Evolutionary conservation across 192 early-diverging fungal species (phyloP), one percentile per base, ranked within the genome.

Genomic region (Entrophospora sp.): DNA sequence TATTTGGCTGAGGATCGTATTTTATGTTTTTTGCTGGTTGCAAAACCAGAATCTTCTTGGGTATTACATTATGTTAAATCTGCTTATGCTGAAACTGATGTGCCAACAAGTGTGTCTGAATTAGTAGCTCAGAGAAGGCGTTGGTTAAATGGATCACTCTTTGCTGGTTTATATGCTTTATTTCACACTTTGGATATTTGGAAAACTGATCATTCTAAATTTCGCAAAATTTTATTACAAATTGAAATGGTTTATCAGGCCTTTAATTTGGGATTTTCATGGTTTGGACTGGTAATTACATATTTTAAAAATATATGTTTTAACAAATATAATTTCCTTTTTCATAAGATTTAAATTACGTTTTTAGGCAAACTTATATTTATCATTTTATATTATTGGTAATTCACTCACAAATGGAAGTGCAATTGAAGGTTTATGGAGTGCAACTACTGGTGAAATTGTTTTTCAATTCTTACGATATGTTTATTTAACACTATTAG

Each of bases 121-220:
- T 87, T 97, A 48, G 93, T 98, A 52, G 92, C 91, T 28, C 95
- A 98, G 79, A 84, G 94, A 64, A 84, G 93, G 51, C 85, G 96
- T 74, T 97, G 94, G 95, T 82, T 90, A 61, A 93, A 94, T 77
- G 95, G 95, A 34, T 91, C 89, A 9, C 92, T 92, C 81, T 96
- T 94, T 76, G 89, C 94, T 3, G 83, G 84, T 31, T 79, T 95
- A 45, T 92, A 95, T 78, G 89, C 92, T 10, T 70, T 90, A 42
- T 76, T 75, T 5, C 84, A 95, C 72, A 91, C 81, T 75, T 81
- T 77, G 66, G 79, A 82, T 62, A 87, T 97, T 70, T 89, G 88
- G 75, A 73, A 81, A 42, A 86, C 86, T 4, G 83, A 83, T 42
- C 94, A 96, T 71, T 80, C 75, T 55, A 69, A 86, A 32, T 69